A percentile compares a stretch with the other conserved stretches of the same genome.
Evolutionary conservation across 495 filamentous ascomycete species (phyloP).

Genomic region (Penicillium bovifimosum): DNA sequence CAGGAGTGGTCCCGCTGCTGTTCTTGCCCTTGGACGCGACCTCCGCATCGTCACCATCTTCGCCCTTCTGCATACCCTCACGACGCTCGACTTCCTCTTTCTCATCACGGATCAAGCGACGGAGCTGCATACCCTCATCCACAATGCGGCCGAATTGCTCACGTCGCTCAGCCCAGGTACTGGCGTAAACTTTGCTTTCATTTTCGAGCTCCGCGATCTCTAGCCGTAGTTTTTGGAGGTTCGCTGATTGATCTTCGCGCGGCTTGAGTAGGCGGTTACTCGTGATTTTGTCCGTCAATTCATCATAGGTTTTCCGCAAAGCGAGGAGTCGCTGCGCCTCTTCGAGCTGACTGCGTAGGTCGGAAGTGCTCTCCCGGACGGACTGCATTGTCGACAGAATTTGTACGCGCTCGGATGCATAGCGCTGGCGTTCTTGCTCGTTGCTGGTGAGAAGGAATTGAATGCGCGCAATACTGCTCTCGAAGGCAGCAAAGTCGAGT

Average conservation of each 20-base stretch:
- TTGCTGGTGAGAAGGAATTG: slow-evolving; percentile 85
- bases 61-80: slow-evolving; percentile 73
- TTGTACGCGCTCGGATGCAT: slow-evolving; percentile 69
- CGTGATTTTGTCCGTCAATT: slow-evolving; percentile 78
- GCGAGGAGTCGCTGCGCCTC: slow-evolving; percentile 70
- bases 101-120: slow-evolving; percentile 85
- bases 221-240: slow-evolving; percentile 71
- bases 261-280: slow-evolving; percentile 71
- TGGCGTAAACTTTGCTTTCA: slow-evolving; percentile 74
- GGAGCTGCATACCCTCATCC: slow-evolving; percentile 80
- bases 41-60: slow-evolving; percentile 69
- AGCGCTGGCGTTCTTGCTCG: slow-evolving; percentile 76
- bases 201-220: slow-evolving; percentile 85
- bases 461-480: slow-evolving; percentile 78
- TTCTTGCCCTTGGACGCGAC: slow-evolving; percentile 44
- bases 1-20: slow-evolving; percentile 61
- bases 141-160: slow-evolving; percentile 89
- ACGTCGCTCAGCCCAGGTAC: slow-evolving; percentile 78
- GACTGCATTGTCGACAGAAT: slow-evolving; percentile 70
- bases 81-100: slow-evolving; percentile 77
- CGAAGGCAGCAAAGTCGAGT: slow-evolving; percentile 86
- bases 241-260: slow-evolving; percentile 73
- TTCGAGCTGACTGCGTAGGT: slow-evolving; percentile 65
- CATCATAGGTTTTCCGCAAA: slow-evolving; percentile 80
- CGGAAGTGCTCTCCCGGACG: slow-evolving; percentile 69